These are phyloP conservation scores for Lathyrus sativus DNA, from an alignment of 306 rosid species.

Conservation along the genomic window DNA sequence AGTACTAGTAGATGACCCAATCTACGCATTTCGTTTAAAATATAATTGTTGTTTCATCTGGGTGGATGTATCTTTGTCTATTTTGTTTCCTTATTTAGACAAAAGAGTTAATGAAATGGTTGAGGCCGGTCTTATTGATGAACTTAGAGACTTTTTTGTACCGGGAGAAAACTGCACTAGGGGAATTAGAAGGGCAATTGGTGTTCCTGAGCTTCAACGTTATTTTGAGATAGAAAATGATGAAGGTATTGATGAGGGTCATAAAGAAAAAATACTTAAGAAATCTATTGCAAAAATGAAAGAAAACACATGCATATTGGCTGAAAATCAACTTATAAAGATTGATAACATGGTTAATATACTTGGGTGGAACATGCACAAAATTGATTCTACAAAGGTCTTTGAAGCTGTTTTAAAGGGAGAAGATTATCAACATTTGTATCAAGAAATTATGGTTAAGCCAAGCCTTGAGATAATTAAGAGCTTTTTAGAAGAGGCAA, in stretches of 20 bases:
- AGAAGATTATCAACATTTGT: not conserved
- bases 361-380: constrained; percentile 34
- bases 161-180: constrained; percentile 1
- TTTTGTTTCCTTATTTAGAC: constrained; percentile 15
- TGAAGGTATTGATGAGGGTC: not conserved
- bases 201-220: constrained; percentile 35
- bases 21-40: constrained; percentile 24
- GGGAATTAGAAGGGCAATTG: constrained; percentile 45
- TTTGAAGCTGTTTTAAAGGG: constrained; percentile 32
- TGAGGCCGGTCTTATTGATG: constrained; percentile 35
- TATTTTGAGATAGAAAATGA: constrained; percentile 26
- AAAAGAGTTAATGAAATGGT: constrained; percentile 40
- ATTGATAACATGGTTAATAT: not conserved
- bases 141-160: constrained; percentile 11
- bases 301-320: constrained; percentile 24
- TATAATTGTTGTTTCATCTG: constrained; percentile 42
- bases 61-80: constrained; percentile 28
- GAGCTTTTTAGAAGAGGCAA: not conserved
- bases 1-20: constrained; percentile 13
- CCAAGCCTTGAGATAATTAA: constrained; percentile 30
- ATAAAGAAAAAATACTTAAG: constrained; percentile 3
- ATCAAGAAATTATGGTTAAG: constrained; percentile 22
- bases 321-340: constrained; percentile 11
- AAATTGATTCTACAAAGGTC: constrained; percentile 39
- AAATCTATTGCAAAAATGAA: not conserved